Evolutionary conservation across 2,329 filamentous ascomycete genomes (phyloP).

Genomic region (Trichoderma afroharzianum): DNA sequence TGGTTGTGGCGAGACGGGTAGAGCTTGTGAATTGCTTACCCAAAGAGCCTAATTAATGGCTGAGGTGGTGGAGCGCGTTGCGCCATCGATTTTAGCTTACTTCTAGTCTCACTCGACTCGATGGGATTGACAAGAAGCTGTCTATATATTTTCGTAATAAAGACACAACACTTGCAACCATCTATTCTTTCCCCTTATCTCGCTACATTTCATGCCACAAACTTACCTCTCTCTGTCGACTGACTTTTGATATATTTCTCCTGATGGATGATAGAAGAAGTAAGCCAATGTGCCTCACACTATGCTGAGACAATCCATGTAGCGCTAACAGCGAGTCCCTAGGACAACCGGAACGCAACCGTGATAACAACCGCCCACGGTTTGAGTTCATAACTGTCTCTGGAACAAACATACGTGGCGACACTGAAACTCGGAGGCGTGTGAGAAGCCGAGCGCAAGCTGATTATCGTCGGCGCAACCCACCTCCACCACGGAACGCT

Average conservation of each 20-base stretch:
- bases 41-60: background rate
- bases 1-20: background rate
- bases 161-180: background rate
- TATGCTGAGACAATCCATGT: background rate
- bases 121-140: background rate
- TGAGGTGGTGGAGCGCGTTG: background rate
- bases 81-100: background rate
- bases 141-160: background rate
- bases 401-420: constrained; percentile 3
- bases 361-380: background rate
- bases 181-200: background rate
- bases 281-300: background rate
- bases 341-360: background rate
- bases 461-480: constrained; percentile 9
- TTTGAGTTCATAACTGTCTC: constrained; percentile 11
- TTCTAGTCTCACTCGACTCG: background rate
- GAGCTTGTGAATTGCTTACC: background rate
- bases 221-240: too few relatives aligned
- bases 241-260: background rate
- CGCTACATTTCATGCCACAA: background rate
- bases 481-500: background rate
- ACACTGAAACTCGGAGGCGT: constrained; percentile 3
- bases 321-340: background rate
- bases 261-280: background rate
- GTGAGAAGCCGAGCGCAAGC: constrained; percentile 8